Evolutionary conservation across 768 basidiomycete species (phyloP), one percentile per base, ranked within the genome.

Genomic region (Rhodotorula babjevae): DNA sequence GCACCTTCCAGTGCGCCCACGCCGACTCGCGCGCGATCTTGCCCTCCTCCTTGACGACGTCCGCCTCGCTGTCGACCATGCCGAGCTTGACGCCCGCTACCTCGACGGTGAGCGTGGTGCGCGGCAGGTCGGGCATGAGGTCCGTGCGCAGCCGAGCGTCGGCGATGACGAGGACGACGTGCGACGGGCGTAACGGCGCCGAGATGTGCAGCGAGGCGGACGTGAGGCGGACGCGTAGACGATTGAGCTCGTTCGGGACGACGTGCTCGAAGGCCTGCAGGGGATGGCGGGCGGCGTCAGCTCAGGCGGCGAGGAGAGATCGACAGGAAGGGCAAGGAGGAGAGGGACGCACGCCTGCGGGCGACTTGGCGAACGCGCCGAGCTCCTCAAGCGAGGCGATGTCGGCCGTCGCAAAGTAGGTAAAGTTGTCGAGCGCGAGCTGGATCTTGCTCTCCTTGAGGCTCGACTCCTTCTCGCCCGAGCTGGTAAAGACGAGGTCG

Each of bases 201-300:
- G 86, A 82, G 2, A 86, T 70, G 62, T 87, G 87, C 19, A 91
- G 76, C 0, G 91, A 90, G 18, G 87, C 85, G 76, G 93, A 89
- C 27, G 82, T 69, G 31, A 93, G 77, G 73, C 84, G 86, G 47
- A 94, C 71, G n/a, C 84, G 82, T 36, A 97, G 81, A 19, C 84
- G 83, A 12, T 93, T 97, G 56, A 89, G 82, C 79, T 98, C 96
- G 67, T 85, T 92, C 2, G 96, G 96, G 25, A 93, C 87, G 21
- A 96, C 93, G 33, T 92, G 86, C 80, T 94, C 94, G 78, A 99
- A 99, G 1, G 90, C 89, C 93, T 46, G 12, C 7, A 49, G 36
- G 9, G n/a, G 61, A 65, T 12, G 56, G 56, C 42, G 5, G 2
- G 29, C 15, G 50, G 55, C 14, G 47, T 36, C 42, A 27, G 1